phyloP scores from a whole-genome alignment of 768 basidiomycete species.

The Trametes cubensis region DNA sequence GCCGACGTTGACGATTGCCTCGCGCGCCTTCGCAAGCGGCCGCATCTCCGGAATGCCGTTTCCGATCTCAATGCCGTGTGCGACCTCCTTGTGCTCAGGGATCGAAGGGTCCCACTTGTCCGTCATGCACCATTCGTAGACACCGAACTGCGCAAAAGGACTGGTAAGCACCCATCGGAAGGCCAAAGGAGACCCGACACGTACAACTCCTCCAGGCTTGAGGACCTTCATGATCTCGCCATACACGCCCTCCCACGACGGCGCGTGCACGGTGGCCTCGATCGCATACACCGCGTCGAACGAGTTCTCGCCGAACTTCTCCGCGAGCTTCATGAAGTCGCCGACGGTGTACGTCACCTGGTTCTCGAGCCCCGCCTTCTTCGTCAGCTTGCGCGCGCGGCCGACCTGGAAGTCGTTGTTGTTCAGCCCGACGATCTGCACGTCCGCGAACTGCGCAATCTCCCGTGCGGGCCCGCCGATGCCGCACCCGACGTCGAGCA shows the following conservation, averaged over 20 bases:
- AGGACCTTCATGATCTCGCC: constrained; percentile 90
- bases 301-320: constrained; percentile 88
- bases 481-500: constrained; percentile 98
- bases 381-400: constrained; percentile 84
- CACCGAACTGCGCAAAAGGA: constrained; percentile 69
- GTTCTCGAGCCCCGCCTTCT: constrained; percentile 69
- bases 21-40: constrained; percentile 62
- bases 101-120: constrained; percentile 87
- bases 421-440: constrained; percentile 82
- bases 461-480: constrained; percentile 96
- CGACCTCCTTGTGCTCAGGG: constrained; percentile 86
- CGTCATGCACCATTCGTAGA: constrained; percentile 99
- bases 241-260: constrained; percentile 94
- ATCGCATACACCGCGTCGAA: constrained; percentile 99
- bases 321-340: constrained; percentile 93
- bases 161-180: constrained; percentile 1
- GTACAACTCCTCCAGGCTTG: constrained; percentile 92
- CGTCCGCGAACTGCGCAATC: constrained; percentile 90
- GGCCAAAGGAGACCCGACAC: constrained; percentile 35
- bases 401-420: constrained; percentile 96
- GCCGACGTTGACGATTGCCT: constrained; percentile 82
- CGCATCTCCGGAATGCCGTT: constrained; percentile 99
- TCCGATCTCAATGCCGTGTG: constrained; percentile 90
- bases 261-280: constrained; percentile 97
- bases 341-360: constrained; percentile 87